A percentile compares a stretch with the other conserved stretches of the same genome.
Conservation (phyloP, 495 filamentous ascomycete genomes). For the Aspergillus steynii region DNA sequence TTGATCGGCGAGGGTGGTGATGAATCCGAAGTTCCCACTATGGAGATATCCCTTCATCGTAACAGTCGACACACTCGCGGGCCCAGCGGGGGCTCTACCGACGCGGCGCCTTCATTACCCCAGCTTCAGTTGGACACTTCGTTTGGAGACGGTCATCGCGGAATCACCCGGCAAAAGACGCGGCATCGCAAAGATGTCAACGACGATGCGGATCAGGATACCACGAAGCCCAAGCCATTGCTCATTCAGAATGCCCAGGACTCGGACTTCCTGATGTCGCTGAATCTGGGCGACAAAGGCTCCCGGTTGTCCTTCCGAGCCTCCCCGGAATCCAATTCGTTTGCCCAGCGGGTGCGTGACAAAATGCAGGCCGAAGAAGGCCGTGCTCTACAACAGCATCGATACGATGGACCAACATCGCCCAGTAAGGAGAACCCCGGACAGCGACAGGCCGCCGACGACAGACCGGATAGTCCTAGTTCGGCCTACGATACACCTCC, state of each 20-base stretch:
- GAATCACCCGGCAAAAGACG: constrained; percentile 9
- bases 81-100: constrained; percentile 11
- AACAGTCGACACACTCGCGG: constrained; percentile 41
- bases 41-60: constrained; percentile 62
- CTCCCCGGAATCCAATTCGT: constrained; percentile 45
- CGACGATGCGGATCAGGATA: constrained; percentile 18
- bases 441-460: constrained; percentile 9
- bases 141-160: constrained; percentile 28
- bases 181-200: constrained; percentile 16
- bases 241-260: constrained; percentile 36
- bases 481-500: constrained; percentile 35
- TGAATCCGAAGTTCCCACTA: constrained; percentile 67
- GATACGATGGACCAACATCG: constrained; percentile 32
- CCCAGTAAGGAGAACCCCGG: constrained; percentile 30
- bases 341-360: constrained; percentile 59
- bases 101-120: constrained; percentile 10
- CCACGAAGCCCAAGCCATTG: constrained; percentile 24
- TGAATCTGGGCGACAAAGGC: constrained; percentile 31
- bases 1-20: constrained; percentile 88
- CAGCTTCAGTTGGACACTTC: constrained; percentile 44
- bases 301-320: constrained; percentile 46
- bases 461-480: constrained; percentile 24
- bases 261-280: constrained; percentile 39
- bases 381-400: constrained; percentile 60
- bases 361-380: constrained; percentile 75